These are phyloP conservation scores for Leptographium radiaticola DNA, from an alignment of 2,329 filamentous ascomycete species.

Conservation along the genomic window DNA sequence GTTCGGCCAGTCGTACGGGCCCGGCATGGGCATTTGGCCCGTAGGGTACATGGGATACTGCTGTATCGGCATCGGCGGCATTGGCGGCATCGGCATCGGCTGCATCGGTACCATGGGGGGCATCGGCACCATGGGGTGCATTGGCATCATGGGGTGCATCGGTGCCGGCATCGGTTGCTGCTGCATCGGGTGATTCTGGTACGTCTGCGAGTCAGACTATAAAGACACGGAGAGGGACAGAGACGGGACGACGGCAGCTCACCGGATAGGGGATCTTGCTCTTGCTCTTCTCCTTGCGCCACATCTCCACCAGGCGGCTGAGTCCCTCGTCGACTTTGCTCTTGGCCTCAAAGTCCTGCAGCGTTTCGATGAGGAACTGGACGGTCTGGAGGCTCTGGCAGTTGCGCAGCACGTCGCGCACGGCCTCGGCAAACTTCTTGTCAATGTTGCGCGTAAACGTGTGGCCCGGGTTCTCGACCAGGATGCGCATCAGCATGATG, in stretches of 20 bases:
- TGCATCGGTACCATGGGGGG: neutral
- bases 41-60: neutral
- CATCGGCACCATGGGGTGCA: neutral
- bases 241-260: neutral
- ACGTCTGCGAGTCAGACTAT: neutral
- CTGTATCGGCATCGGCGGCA: neutral
- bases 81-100: neutral
- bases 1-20: neutral
- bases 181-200: neutral
- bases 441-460: constrained; percentile 89
- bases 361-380: constrained; percentile 76
- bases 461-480: constrained; percentile 79
- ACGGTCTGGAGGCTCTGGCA: constrained; percentile 64
- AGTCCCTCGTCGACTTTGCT: constrained; percentile 66
- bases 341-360: constrained; percentile 63
- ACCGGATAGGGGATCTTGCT: constrained; percentile 30
- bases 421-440: constrained; percentile 63
- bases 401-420: constrained; percentile 61
- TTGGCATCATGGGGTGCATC: neutral
- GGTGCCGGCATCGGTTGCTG: neutral
- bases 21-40: neutral
- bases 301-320: constrained; percentile 64
- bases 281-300: constrained; percentile 72
- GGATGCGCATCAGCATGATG: constrained; percentile 86
- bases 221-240: neutral